Percentiles rank a stretch among this genome's conserved stretches.
phyloP scores from a whole-genome alignment of 2,329 filamentous ascomycete species.

The Aspergillus quadrilineatus region DNA sequence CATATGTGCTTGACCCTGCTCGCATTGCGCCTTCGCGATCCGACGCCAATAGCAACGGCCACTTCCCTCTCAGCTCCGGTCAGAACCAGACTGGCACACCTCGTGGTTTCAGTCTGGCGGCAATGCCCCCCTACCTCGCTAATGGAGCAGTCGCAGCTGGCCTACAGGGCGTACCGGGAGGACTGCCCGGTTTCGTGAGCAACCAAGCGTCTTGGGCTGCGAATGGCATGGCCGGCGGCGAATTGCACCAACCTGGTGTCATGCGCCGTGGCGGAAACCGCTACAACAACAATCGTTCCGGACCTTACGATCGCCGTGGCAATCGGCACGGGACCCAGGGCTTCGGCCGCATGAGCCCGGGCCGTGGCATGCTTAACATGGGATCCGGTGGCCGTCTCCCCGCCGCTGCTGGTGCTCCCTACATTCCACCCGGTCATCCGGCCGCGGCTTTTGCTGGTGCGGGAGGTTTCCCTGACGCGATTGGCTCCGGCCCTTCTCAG shows the following conservation, averaged over 20 bases:
- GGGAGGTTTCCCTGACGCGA: conserved; percentile 46
- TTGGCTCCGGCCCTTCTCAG: conserved; percentile 65
- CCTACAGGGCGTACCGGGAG: conserved; percentile 34
- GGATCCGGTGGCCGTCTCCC: conserved; percentile 34
- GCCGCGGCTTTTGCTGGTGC: conserved; percentile 43
- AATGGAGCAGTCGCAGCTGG: conserved; percentile 37
- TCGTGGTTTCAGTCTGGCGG: conserved; percentile 83
- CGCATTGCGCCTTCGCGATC: conserved; percentile 92
- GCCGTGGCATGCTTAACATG: conserved; percentile 38
- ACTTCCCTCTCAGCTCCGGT: conserved; percentile 79
- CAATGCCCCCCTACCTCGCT: conserved; percentile 62
- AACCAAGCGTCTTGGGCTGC: conserved; percentile 28
- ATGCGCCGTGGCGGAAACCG: conserved; percentile 67
- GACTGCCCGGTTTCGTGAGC: conserved; percentile 36
- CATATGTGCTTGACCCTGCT: conserved; percentile 89
- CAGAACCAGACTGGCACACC: conserved; percentile 80
- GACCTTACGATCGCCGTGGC: conserved; percentile 70
- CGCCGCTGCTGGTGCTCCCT: conserved; percentile 28
- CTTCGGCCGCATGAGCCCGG: conserved; percentile 51
- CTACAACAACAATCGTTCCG: conserved; percentile 63
- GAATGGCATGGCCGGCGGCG: conserved; percentile 41
- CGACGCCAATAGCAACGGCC: conserved; percentile 91
- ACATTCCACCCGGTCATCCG: conserved; percentile 42
- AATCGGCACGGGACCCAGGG: conserved; percentile 55
- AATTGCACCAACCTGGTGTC: conserved; percentile 60